A percentile compares a stretch with the other conserved stretches of the same genome.
These are phyloP conservation scores for Alternaria angustiovoidea DNA, from an alignment of 2,329 filamentous ascomycete species.

Conservation along the genomic window DNA sequence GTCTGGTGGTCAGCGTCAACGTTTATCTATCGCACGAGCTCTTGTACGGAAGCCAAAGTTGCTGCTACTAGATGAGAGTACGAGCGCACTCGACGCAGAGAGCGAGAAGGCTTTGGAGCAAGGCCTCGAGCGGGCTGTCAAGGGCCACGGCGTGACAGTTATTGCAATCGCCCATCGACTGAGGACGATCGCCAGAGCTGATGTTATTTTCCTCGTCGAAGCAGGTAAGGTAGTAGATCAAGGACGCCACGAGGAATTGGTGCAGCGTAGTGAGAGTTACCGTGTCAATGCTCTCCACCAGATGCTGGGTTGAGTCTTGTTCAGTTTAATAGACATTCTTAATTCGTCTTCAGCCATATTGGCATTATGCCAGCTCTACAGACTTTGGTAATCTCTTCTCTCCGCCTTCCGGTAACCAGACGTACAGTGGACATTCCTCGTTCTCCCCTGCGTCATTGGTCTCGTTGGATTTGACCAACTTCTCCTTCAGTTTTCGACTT, in stretches of 20 bases:
- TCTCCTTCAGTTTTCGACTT: constrained; percentile 53
- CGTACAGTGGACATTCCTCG: constrained; percentile 21
- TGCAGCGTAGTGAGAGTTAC: constrained; percentile 60
- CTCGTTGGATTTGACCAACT: constrained; percentile 39
- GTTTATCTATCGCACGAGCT: constrained; percentile 54
- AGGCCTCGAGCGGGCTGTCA: constrained; percentile 50
- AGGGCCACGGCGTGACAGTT: constrained; percentile 49
- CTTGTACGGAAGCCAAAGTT: constrained; percentile 54
- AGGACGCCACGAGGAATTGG: constrained; percentile 59
- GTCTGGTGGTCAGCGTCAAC: constrained; percentile 55
- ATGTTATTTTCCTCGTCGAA: constrained; percentile 59
- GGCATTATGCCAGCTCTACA: constrained; percentile 20
- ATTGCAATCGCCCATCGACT: constrained; percentile 57
- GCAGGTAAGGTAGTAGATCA: constrained; percentile 58
- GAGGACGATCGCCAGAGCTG: constrained; percentile 53
- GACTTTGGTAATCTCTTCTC: constrained; percentile 20
- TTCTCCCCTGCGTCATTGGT: constrained; percentile 10
- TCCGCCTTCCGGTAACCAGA: constrained; percentile 27
- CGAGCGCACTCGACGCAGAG: constrained; percentile 54
- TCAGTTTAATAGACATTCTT: constrained; percentile 12
- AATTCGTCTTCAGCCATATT: not conserved
- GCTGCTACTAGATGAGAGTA: constrained; percentile 54
- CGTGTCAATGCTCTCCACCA: constrained; percentile 61
- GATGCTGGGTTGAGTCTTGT: constrained; percentile 48
- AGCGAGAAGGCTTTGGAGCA: constrained; percentile 52